Base-by-base conservation (phyloP, 2,329 filamentous ascomycete genomes). In the Cadophora luteo-olivacea region DNA sequence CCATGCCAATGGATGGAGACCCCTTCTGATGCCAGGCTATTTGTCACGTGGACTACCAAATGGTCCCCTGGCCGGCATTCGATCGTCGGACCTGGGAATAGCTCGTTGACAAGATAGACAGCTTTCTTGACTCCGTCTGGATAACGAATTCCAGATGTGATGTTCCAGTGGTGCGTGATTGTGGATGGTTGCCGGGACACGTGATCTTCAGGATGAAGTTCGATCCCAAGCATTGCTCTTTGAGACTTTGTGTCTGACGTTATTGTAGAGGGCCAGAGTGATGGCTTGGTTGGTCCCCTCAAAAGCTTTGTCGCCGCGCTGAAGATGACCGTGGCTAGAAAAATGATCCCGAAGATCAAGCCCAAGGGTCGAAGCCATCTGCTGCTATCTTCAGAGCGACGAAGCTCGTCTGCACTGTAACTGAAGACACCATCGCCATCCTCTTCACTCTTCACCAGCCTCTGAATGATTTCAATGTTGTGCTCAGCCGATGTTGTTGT, bases 1-100 rank as follows among this genome's bases (percentile, higher is more conserved):
- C 89, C 89, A 76, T 91, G 89, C 77, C 86, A 91, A 77, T 83
- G 84, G 1, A 86, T 69, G 54, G 84, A 83, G 4, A 84, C 84
- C 3, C 82, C 83, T 75, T 86, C 79, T 8, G 61, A 49, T 16
- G 22, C 29, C 5, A 88, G 80, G 41, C 78, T 75, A 76, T 88
- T 88, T 69, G 79, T 78, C 38, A 87, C 76, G 68, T 84, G 84
- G 49, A 87, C 79, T 4, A 84, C 72, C 62, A 87, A 65, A 36
- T 78, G 82, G 71, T 88, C 86, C 52, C 85, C 86, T 0, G 71
- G 69, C 4, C 71, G 65, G 29, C 58, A 67, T 54, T 75, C 72
- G 32, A 86, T 77, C 0, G 80, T 83, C 6, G 84, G 84, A 3
- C 84, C 84, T 1, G 84, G 84, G 67, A 85, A 85, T 0, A 77